phyloP scores from a whole-genome alignment of 2,329 filamentous ascomycete genomes.

The Nothopassalora personata region DNA sequence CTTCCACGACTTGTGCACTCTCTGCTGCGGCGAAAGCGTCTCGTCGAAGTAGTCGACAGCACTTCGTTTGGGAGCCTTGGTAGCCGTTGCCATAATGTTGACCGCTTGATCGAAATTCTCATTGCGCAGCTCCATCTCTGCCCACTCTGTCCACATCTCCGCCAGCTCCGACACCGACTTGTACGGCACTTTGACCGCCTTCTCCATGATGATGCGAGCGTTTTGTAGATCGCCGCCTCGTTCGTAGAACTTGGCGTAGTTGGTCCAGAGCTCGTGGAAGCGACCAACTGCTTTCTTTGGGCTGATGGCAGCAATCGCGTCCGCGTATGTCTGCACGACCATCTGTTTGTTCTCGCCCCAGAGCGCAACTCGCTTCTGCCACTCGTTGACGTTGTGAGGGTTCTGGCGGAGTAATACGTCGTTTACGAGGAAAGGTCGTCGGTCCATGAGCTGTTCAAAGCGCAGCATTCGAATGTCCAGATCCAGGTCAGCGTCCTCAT shows the following conservation, averaged over 20 bases:
- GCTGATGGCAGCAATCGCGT: constrained; percentile 86
- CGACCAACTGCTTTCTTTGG: constrained; percentile 91
- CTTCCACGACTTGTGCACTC: constrained; percentile 99
- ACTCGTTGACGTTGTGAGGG: constrained; percentile 90
- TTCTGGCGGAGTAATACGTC: constrained; percentile 94
- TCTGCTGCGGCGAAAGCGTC: constrained; percentile 83
- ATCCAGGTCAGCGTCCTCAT: constrained; percentile 86
- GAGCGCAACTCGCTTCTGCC: constrained; percentile 92
- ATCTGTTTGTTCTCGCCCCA: constrained; percentile 93
- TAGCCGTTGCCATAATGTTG: constrained; percentile 93
- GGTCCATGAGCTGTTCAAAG: constrained; percentile 97
- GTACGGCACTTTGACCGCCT: constrained; percentile 95
- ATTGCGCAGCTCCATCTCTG: constrained; percentile 92
- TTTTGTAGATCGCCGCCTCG: constrained; percentile 75
- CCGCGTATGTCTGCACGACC: constrained; percentile 88
- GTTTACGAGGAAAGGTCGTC: constrained; percentile 90
- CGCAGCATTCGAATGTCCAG: constrained; percentile 96
- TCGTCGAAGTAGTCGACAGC: constrained; percentile 99
- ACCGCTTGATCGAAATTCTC: constrained; percentile 95
- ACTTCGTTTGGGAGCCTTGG: constrained; percentile 94
- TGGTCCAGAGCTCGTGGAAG: constrained; percentile 92
- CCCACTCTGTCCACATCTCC: constrained; percentile 99
- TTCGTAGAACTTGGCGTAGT: constrained; percentile 97
- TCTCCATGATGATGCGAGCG: constrained; percentile 91
- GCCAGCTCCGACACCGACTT: constrained; percentile 95